Evolutionary conservation across 2,329 filamentous ascomycete genomes (phyloP), one percentile per base, ranked within the genome.

Genomic region (Fusarium sp.): DNA sequence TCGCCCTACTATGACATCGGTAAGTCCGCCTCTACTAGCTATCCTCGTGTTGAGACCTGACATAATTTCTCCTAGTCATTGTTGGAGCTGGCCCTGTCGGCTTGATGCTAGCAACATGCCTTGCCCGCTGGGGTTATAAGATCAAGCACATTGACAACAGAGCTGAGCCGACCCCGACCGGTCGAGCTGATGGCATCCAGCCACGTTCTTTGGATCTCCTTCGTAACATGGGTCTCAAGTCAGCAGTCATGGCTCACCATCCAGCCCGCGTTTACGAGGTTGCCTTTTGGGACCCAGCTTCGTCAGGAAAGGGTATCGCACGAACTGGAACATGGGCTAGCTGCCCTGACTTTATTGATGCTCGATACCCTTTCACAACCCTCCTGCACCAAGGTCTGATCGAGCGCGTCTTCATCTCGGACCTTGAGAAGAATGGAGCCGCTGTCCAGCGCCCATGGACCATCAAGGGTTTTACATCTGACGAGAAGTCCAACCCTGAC

Each of bases 111-210:
- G 96, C 93, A 11, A 94, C 94, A 29, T 95, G 92, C 77, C 87
- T 98, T 66, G 92, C 93, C 64, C 87, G 94, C 83, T 97, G 94
- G 93, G 94, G 94, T 21, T 98, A 97, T 85, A 93, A 89, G 79
- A 93, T 98, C 80, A 97, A 95, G 84, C 93, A 97, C 81, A 93
- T 97, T 76, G 94, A 97, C 82, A 97, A 97, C 81, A 88, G 94
- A 62, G 85, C 93, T 4, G 92, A 95, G 75, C 94, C 94, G 18
- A 97, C 94, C 15, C 77, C 89, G 4, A 97, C 93, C 21, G 94
- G 94, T 54, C 92, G 94, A 69, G 94, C 94, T 57, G 94, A 97
- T 80, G 94, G 93, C 66, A 97, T 98, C 60, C 94, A 97, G 81
- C 94, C 94, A 37, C 90, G 94, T 38, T 97, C 94, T 1, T 85